A percentile compares a stretch with the other conserved stretches of the same genome.
Conservation (phyloP, 768 basidiomycete species). For the Boletellus ananas region DNA sequence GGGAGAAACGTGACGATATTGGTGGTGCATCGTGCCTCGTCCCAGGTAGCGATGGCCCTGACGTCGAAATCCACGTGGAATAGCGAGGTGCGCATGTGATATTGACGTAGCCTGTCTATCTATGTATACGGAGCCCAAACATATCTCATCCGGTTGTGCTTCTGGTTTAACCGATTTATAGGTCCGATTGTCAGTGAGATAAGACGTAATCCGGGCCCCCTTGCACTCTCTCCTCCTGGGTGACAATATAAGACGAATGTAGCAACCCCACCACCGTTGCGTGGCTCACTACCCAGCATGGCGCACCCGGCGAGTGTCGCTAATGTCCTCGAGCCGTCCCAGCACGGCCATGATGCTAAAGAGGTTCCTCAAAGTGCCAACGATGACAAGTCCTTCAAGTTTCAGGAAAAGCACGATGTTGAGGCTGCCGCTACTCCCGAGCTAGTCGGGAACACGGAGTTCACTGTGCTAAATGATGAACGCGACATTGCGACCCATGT, state of each 20-base stretch:
- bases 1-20: not conserved
- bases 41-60: not conserved
- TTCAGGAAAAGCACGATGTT: conserved; percentile 33
- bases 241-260: not conserved
- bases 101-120: not conserved
- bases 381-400: conserved; percentile 22
- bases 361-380: conserved; percentile 3
- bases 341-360: not conserved
- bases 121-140: too few relatives aligned
- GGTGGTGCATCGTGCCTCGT: not conserved
- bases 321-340: conserved; percentile 1
- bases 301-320: not conserved
- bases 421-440: conserved; percentile 24
- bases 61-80: not conserved
- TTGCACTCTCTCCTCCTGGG: too few relatives aligned
- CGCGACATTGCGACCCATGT: conserved; percentile 48
- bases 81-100: not conserved
- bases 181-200: not conserved
- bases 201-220: not conserved
- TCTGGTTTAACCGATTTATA: too few relatives aligned
- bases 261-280: not conserved
- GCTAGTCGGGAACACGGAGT: conserved; percentile 4
- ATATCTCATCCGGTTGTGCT: too few relatives aligned
- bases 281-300: conserved; percentile 6
- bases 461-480: conserved; percentile 36